Conservation (phyloP, 441 rosid genomes). For the Syzygium malaccense region DNA sequence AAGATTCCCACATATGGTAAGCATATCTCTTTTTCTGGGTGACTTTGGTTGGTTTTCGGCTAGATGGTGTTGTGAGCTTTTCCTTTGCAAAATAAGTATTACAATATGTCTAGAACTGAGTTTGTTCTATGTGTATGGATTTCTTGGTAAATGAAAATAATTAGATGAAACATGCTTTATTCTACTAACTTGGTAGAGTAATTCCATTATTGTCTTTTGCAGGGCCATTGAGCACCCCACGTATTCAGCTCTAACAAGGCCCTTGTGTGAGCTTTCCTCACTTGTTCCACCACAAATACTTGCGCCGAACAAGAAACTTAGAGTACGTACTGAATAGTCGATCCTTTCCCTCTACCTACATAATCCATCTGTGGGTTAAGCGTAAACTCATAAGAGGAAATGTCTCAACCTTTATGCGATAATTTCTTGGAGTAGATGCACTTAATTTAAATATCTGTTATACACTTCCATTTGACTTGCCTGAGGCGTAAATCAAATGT, state of each 20-base stretch:
- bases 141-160: not conserved
- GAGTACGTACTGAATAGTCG: slow-evolving; percentile 35
- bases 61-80: not conserved
- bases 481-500: not conserved
- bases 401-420: not conserved
- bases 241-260: slow-evolving; percentile 94
- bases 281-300: slow-evolving; percentile 86
- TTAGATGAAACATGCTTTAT: not conserved
- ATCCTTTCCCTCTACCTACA: not conserved
- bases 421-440: not conserved
- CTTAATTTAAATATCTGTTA: not conserved
- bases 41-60: slow-evolving; percentile 4
- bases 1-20: slow-evolving; percentile 99
- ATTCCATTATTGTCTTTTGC: slow-evolving; percentile 9
- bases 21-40: not conserved
- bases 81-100: not conserved
- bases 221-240: slow-evolving; percentile 99
- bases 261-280: slow-evolving; percentile 94
- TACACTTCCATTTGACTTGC: not conserved
- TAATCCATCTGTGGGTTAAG: not conserved
- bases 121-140: not conserved
- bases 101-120: not conserved
- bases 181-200: not conserved
- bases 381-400: not conserved
- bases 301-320: slow-evolving; percentile 88